phyloP scores from a whole-genome alignment of 2,329 filamentous ascomycete genomes.

The Microsporum audouinii region DNA sequence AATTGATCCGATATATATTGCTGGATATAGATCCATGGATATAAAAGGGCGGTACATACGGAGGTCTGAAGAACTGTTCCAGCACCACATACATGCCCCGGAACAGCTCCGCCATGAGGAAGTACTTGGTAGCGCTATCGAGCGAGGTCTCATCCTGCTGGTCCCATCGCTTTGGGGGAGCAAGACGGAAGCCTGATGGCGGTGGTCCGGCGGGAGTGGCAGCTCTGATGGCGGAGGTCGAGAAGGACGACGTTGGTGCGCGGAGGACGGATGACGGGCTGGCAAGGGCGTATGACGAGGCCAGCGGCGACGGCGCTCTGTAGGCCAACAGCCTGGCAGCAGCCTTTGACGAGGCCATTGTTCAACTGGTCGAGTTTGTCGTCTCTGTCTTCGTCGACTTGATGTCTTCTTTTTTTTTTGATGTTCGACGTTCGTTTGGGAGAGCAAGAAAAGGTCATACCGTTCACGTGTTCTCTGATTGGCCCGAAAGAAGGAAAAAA shows the following conservation, averaged over 20 bases:
- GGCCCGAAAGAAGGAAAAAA: background rate
- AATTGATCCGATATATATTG: background rate
- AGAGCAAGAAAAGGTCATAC: slow-evolving; percentile 9
- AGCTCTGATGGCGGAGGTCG: slow-evolving; percentile 49
- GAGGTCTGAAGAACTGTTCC: slow-evolving; percentile 96
- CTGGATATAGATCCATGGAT: background rate
- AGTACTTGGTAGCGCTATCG: slow-evolving; percentile 83
- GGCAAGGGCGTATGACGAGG: slow-evolving; percentile 17
- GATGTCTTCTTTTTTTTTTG: background rate
- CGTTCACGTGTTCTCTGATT: slow-evolving; percentile 11
- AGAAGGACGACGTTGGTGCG: slow-evolving; percentile 42
- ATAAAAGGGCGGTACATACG: slow-evolving; percentile 52
- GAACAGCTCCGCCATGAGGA: slow-evolving; percentile 89
- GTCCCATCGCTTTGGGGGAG: slow-evolving; percentile 64
- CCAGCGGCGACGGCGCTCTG: slow-evolving; percentile 25
- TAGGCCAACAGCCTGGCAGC: slow-evolving; percentile 35
- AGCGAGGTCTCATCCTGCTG: slow-evolving; percentile 64
- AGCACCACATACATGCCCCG: slow-evolving; percentile 95
- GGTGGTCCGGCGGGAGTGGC: slow-evolving; percentile 65
- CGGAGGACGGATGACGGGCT: slow-evolving; percentile 26
- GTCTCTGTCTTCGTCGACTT: background rate
- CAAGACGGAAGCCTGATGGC: slow-evolving; percentile 68
- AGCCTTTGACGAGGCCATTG: slow-evolving; percentile 37
- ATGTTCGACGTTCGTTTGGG: background rate
- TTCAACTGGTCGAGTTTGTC: slow-evolving; percentile 4